Conservation (phyloP, 805 yeast genomes). For the Candida succiphila region DNA sequence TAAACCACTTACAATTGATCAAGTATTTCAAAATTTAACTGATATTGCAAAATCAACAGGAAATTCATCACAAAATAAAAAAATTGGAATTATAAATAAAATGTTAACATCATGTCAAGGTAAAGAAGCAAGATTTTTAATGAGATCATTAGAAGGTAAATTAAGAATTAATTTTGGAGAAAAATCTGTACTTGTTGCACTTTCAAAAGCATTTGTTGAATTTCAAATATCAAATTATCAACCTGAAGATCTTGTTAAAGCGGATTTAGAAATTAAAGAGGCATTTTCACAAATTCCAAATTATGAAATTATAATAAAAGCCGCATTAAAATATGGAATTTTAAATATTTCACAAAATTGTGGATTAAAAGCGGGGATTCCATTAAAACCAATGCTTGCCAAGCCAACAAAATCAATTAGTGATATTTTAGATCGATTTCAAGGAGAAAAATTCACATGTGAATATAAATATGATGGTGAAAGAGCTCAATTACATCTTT, state of each 20-base stretch:
- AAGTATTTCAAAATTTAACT: slow-evolving; percentile 65
- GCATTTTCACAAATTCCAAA: slow-evolving; percentile 89
- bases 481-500: slow-evolving; percentile 85
- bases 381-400: slow-evolving; percentile 96
- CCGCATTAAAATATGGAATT: slow-evolving; percentile 61
- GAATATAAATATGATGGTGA: slow-evolving; percentile 98
- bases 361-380: slow-evolving; percentile 81
- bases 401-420: slow-evolving; percentile 91
- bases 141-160: slow-evolving; percentile 88
- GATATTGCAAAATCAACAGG: slow-evolving; percentile 76
- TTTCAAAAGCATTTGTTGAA: slow-evolving; percentile 73
- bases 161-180: slow-evolving; percentile 91
- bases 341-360: slow-evolving; percentile 55
- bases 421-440: slow-evolving; percentile 87
- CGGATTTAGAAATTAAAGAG: slow-evolving; percentile 73
- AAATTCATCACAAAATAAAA: slow-evolving; percentile 67
- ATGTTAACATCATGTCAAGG: slow-evolving; percentile 81
- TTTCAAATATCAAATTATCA: slow-evolving; percentile 49
- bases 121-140: slow-evolving; percentile 81
- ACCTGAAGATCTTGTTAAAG: slow-evolving; percentile 33
- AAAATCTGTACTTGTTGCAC: slow-evolving; percentile 74
- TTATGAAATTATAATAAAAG: slow-evolving; percentile 66
- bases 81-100: slow-evolving; percentile 70
- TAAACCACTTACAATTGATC: slow-evolving; percentile 59
- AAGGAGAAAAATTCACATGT: slow-evolving; percentile 79